A percentile compares a stretch with the other conserved stretches of the same genome.
Conservation (phyloP, 257 asterid genomes). For the Leonotis leonurus region DNA sequence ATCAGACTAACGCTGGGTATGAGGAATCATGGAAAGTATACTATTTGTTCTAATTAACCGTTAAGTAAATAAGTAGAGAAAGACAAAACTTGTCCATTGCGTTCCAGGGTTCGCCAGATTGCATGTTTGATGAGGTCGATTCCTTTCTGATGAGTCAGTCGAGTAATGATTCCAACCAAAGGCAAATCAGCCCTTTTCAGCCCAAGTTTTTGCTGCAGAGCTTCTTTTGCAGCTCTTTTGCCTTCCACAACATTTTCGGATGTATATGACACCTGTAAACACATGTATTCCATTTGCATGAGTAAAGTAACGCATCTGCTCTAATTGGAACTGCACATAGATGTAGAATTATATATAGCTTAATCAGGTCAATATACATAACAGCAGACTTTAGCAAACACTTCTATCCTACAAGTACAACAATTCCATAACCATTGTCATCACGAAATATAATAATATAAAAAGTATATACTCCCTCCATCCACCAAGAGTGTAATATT, state of each 20-base stretch:
- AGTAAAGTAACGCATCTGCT: no score
- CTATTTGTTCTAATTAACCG: not conserved
- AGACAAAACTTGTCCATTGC: conserved; percentile 72
- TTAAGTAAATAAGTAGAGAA: conserved; percentile 2
- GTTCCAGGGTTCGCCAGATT: conserved; percentile 84
- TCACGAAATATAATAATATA: not conserved
- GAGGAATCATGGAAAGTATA: not conserved
- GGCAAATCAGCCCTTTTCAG: conserved; percentile 68
- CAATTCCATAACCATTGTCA: not conserved
- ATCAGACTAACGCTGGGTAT: not conserved
- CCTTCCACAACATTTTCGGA: conserved; percentile 94
- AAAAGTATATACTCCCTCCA: no score
- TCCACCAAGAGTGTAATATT: no score
- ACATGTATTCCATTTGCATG: conserved; percentile 19
- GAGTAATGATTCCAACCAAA: conserved; percentile 81
- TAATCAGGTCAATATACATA: not conserved
- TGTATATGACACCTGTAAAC: conserved; percentile 63
- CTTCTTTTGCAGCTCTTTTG: conserved; percentile 88
- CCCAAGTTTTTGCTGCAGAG: conserved; percentile 82
- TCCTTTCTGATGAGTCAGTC: conserved; percentile 98
- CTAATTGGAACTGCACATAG: not conserved
- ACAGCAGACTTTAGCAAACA: not conserved
- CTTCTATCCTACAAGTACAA: not conserved
- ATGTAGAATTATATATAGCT: not conserved
- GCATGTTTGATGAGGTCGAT: conserved; percentile 97